Percentiles rank a stretch among this genome's conserved stretches.
Evolutionary conservation across 768 basidiomycete genomes (phyloP).

Genomic region (Podaxis sp.): DNA sequence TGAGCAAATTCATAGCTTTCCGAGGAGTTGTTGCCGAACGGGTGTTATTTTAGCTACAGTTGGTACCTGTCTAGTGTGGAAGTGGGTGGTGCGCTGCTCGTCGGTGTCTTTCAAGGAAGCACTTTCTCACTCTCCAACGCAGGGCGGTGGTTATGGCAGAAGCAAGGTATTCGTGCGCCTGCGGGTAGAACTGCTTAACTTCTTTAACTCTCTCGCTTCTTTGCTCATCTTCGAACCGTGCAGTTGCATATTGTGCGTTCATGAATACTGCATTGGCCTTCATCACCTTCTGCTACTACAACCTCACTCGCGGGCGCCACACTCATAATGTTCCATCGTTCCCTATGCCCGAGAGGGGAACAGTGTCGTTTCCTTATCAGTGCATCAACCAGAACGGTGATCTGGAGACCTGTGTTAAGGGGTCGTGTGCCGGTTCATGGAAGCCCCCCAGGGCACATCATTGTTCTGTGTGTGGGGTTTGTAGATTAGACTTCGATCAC

Average conservation of each 20-base stretch:
- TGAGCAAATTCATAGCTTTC: background rate
- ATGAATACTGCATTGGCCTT: constrained; percentile 23
- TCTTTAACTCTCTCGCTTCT: background rate
- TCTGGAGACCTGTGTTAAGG: constrained; percentile 30
- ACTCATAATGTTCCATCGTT: constrained; percentile 27
- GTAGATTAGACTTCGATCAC: constrained; percentile 40
- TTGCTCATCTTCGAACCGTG: background rate
- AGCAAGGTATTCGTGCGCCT: constrained; percentile 14
- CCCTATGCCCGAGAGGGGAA: constrained; percentile 25
- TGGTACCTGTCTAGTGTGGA: constrained; percentile 30
- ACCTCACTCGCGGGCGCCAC: constrained; percentile 28
- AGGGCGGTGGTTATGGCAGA: constrained; percentile 29
- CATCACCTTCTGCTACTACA: constrained; percentile 27
- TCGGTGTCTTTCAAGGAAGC: background rate
- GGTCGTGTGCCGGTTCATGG: constrained; percentile 31
- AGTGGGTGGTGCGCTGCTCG: constrained; percentile 23
- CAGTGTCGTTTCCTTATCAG: constrained; percentile 35
- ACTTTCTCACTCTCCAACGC: background rate
- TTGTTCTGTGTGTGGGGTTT: constrained; percentile 41
- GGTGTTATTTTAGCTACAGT: constrained; percentile 22
- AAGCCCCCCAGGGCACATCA: constrained; percentile 41
- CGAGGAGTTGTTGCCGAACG: background rate
- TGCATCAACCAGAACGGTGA: constrained; percentile 29
- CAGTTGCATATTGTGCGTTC: constrained; percentile 27
- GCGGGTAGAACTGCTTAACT: constrained; percentile 19